Conservation (phyloP, 495 filamentous ascomycete genomes). For the Jackrogersella multiformis region DNA sequence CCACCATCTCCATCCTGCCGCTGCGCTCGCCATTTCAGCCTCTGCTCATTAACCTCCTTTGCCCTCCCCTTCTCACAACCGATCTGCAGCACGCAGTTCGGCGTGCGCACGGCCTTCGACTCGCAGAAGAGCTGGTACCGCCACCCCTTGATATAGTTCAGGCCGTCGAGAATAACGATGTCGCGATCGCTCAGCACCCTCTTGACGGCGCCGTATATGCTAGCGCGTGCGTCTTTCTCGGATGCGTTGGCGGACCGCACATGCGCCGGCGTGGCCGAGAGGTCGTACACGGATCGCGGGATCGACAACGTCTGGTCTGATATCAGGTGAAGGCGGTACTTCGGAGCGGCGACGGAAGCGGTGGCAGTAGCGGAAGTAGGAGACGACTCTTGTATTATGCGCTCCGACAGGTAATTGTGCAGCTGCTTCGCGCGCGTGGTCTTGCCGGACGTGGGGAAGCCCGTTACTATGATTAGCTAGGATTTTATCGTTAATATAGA, state of each 20-base stretch:
- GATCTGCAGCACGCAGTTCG: slow-evolving; percentile 86
- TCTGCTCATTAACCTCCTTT: slow-evolving; percentile 64
- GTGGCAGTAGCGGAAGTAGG: background rate
- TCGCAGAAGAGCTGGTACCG: slow-evolving; percentile 96
- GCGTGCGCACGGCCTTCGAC: slow-evolving; percentile 84
- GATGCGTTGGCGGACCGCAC: slow-evolving; percentile 65
- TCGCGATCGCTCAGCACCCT: slow-evolving; percentile 78
- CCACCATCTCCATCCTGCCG: background rate
- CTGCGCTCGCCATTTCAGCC: slow-evolving; percentile 44
- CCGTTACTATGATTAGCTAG: slow-evolving; percentile 91
- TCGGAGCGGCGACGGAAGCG: slow-evolving; percentile 48
- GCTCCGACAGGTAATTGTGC: slow-evolving; percentile 66
- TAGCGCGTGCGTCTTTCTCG: slow-evolving; percentile 93
- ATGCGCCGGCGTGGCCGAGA: slow-evolving; percentile 58
- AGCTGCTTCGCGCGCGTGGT: slow-evolving; percentile 87
- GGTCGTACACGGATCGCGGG: slow-evolving; percentile 69
- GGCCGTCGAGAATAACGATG: slow-evolving; percentile 87
- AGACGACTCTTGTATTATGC: slow-evolving; percentile 61
- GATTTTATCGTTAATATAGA: background rate
- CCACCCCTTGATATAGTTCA: slow-evolving; percentile 99
- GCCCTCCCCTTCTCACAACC: slow-evolving; percentile 79
- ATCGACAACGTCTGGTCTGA: slow-evolving; percentile 73
- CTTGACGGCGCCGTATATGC: slow-evolving; percentile 86
- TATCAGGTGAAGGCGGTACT: slow-evolving; percentile 71
- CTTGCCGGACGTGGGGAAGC: slow-evolving; percentile 92